Conservation (phyloP, 345 rosid genomes). For the Eucalyptus decipiens region DNA sequence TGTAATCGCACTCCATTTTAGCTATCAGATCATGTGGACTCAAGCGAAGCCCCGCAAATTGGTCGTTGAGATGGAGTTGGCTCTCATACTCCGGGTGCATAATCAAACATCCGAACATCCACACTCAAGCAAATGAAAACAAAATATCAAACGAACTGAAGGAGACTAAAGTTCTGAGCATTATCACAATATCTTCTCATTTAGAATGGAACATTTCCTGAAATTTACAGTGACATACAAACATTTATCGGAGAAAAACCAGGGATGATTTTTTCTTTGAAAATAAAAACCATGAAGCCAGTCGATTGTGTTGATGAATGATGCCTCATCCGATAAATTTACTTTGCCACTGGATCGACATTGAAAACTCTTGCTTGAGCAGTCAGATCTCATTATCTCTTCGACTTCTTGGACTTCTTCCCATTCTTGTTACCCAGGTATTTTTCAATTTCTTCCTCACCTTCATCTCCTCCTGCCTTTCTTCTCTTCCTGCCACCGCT, state of each 20-base stretch:
- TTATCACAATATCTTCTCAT: neutral
- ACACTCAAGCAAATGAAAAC: neutral
- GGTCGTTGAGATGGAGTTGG: neutral
- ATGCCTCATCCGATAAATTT: neutral
- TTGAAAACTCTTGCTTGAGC: neutral
- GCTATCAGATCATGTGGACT: neutral
- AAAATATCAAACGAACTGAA: neutral
- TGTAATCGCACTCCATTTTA: neutral
- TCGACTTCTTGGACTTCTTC: slow-evolving; percentile 28
- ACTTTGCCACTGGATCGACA: neutral
- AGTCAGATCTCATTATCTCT: neutral
- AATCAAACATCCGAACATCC: neutral
- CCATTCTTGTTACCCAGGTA: slow-evolving; percentile 32
- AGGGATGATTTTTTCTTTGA: neutral
- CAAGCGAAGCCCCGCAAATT: neutral
- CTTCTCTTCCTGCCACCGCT: slow-evolving; percentile 24
- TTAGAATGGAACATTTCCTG: neutral
- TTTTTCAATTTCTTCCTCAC: slow-evolving; percentile 47
- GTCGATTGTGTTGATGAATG: neutral
- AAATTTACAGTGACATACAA: neutral
- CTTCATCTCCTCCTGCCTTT: slow-evolving; percentile 24
- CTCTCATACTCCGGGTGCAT: neutral
- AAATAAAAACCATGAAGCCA: neutral
- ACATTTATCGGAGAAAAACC: neutral
- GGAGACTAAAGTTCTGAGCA: neutral